A percentile compares a stretch with the other conserved stretches of the same genome.
phyloP scores from a whole-genome alignment of 140 eudicot genomes.

The Flaveria floridana region DNA sequence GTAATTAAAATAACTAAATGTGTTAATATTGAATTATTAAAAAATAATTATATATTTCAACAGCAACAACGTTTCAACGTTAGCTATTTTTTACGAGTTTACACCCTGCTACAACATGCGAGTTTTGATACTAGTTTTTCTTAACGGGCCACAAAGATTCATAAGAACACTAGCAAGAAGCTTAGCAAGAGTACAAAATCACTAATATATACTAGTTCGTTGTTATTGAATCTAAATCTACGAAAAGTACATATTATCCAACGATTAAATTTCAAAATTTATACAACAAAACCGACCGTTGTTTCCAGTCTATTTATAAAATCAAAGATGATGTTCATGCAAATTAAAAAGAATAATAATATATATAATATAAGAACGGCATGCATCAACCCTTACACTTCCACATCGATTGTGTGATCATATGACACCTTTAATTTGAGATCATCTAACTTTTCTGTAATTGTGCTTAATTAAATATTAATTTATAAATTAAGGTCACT shows the following conservation, averaged over 20 bases:
- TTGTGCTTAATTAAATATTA: neutral
- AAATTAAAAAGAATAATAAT: neutral
- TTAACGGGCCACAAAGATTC: too few species aligned
- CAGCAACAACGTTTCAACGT: too few species aligned
- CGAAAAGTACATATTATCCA: neutral
- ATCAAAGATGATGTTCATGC: neutral
- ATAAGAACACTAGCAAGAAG: too few species aligned
- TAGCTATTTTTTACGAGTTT: too few species aligned
- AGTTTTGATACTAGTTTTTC: too few species aligned
- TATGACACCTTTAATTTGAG: conserved; percentile 7
- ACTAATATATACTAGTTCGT: too few species aligned
- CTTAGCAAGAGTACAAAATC: too few species aligned
- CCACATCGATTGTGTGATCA: neutral
- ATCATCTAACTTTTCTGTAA: neutral
- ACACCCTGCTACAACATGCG: too few species aligned
- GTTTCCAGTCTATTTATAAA: neutral
- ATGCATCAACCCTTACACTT: conserved; percentile 1
- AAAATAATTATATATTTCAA: too few species aligned
- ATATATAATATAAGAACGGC: neutral
- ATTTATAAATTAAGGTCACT: neutral
- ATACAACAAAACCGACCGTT: neutral
- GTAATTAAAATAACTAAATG: too few species aligned
- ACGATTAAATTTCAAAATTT: neutral
- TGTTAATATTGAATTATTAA: too few species aligned
- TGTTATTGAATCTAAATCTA: neutral